These are phyloP conservation scores for Grosmannia clavigera DNA, from an alignment of 2,329 filamentous ascomycete genomes.

Conservation along the genomic window DNA sequence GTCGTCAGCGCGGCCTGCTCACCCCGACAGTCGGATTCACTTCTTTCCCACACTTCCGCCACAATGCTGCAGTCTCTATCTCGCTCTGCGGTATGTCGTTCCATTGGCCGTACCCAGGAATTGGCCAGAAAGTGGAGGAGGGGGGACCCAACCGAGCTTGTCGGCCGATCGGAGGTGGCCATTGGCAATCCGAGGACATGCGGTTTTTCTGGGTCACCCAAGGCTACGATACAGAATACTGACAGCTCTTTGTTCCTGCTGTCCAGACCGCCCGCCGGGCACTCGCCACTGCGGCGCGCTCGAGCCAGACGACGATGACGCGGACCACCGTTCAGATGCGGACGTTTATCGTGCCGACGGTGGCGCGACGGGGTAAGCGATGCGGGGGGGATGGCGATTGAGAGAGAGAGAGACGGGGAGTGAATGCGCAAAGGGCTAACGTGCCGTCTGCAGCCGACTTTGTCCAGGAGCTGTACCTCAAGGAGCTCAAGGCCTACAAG, in stretches of 20 bases:
- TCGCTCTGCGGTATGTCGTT: conserved; percentile 40
- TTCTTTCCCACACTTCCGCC: conserved; percentile 20
- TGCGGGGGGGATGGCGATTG: neutral
- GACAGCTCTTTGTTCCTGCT: neutral
- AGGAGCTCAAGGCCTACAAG: conserved; percentile 95
- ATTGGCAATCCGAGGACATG: neutral
- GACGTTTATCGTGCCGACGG: conserved; percentile 46
- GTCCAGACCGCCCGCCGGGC: conserved; percentile 36
- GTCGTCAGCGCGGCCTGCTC: neutral
- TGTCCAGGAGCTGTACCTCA: conserved; percentile 95
- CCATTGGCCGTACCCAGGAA: neutral
- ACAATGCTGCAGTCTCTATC: conserved; percentile 46
- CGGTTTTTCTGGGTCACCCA: neutral
- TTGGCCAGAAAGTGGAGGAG: neutral
- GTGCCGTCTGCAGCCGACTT: conserved; percentile 64
- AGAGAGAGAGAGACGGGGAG: neutral
- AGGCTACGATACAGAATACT: neutral
- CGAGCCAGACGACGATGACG: conserved; percentile 30
- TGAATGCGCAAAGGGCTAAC: conserved; percentile 12
- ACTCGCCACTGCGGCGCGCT: conserved; percentile 26
- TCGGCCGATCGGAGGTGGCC: neutral
- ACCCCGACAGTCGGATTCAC: neutral
- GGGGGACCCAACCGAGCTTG: conserved; percentile 1
- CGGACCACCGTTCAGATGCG: conserved; percentile 8
- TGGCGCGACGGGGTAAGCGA: conserved; percentile 48